Evolutionary conservation across 768 basidiomycete genomes (phyloP).

Genomic region (Termitomyces sp.): DNA sequence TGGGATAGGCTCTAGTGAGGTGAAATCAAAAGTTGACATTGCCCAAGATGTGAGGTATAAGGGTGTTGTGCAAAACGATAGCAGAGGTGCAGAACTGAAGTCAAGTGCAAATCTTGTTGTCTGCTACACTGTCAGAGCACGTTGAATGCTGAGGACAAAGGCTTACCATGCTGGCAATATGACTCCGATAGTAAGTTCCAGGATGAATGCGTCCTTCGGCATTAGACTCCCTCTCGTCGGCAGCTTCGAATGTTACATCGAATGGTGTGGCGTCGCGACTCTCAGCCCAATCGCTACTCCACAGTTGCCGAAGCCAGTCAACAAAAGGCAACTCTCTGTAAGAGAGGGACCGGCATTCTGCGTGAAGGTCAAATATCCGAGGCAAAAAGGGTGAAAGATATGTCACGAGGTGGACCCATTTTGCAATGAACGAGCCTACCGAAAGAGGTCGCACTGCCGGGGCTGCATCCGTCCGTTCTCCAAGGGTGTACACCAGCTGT

Average conservation of each 20-base stretch:
- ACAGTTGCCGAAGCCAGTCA: conserved; percentile 35
- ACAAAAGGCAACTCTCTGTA: conserved; percentile 34
- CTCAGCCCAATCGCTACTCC: conserved; percentile 50
- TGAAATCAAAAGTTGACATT: neutral
- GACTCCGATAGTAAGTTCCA: conserved; percentile 1
- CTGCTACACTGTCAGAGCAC: neutral
- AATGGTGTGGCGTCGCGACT: conserved; percentile 45
- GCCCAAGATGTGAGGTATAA: conserved; percentile 2
- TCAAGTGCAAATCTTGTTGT: neutral
- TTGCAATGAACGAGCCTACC: neutral
- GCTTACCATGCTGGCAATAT: neutral
- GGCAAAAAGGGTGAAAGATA: conserved; percentile 45
- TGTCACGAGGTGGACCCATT: conserved; percentile 15
- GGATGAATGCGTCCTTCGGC: conserved; percentile 30
- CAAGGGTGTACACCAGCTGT: neutral
- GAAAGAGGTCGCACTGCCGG: neutral
- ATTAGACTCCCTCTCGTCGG: conserved; percentile 38
- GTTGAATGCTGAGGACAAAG: too few relatives aligned
- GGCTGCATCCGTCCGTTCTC: conserved; percentile 1
- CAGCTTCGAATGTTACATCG: conserved; percentile 46
- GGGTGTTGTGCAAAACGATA: neutral
- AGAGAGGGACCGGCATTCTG: conserved; percentile 40
- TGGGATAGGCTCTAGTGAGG: neutral
- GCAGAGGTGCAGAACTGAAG: neutral
- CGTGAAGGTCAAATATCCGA: conserved; percentile 36